These are phyloP conservation scores for Diaporthe citri DNA, from an alignment of 2,329 filamentous ascomycete genomes.

Conservation along the genomic window DNA sequence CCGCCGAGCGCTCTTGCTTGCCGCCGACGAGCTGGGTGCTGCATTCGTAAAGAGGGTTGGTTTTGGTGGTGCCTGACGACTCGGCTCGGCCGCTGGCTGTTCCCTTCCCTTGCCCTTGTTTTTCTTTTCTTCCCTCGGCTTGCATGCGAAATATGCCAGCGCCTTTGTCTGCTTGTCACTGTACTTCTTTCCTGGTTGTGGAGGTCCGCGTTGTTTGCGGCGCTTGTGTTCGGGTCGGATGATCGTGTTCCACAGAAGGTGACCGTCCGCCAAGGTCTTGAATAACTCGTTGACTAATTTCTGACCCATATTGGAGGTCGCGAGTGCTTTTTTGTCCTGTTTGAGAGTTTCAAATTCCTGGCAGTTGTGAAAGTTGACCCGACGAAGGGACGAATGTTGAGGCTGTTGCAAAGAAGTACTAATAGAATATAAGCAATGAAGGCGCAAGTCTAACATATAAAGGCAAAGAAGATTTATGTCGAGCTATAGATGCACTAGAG, in stretches of 20 bases:
- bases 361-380: background rate
- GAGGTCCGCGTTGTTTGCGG: background rate
- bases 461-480: background rate
- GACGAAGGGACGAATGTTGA: too few species aligned
- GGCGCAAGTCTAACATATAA: background rate
- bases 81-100: background rate
- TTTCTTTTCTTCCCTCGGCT: background rate
- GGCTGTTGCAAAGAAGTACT: background rate
- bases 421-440: background rate
- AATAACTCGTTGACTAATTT: slow-evolving; percentile 13
- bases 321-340: too few species aligned
- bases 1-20: background rate
- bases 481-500: background rate
- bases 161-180: background rate
- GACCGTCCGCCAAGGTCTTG: slow-evolving; percentile 6
- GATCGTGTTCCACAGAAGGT: background rate
- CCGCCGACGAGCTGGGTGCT: background rate
- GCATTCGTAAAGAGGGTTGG: background rate
- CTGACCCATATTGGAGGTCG: background rate
- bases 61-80: background rate
- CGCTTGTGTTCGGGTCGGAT: slow-evolving; percentile 12
- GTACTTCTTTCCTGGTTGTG: background rate
- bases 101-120: background rate
- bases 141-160: slow-evolving; percentile 9
- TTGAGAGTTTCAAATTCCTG: background rate